Conservation (phyloP, 192 early-diverging fungal species). For the Tieghemiomyces parasiticus region DNA sequence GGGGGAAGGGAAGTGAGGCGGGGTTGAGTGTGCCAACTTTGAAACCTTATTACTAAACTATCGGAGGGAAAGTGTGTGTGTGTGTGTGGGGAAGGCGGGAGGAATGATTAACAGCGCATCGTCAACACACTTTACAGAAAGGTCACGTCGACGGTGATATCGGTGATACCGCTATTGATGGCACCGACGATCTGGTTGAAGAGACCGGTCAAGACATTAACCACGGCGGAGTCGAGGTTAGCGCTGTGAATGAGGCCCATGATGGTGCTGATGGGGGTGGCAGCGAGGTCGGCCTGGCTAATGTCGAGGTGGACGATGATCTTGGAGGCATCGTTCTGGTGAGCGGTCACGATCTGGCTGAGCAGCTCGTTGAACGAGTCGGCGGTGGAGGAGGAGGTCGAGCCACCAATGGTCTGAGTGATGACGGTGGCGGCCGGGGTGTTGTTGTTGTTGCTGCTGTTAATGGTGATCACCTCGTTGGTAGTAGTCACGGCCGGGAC, state of each 20-base stretch:
- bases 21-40: neutral
- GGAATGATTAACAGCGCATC: no score
- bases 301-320: neutral
- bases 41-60: neutral
- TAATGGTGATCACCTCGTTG: neutral
- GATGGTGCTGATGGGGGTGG: neutral
- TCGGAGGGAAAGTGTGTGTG: neutral
- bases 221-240: no score
- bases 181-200: neutral
- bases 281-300: neutral
- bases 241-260: neutral
- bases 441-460: neutral
- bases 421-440: neutral
- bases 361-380: neutral
- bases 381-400: neutral
- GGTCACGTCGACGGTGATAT: neutral
- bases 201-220: neutral
- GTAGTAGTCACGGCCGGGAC: neutral
- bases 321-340: neutral
- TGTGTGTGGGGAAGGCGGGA: no score
- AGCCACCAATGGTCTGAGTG: neutral
- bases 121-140: neutral
- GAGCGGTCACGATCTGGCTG: neutral
- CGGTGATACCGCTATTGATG: neutral
- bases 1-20: neutral